Evolutionary conservation across 2,329 filamentous ascomycete species (phyloP), one percentile per base, ranked within the genome.

Genomic region (Talaromyces sp.): DNA sequence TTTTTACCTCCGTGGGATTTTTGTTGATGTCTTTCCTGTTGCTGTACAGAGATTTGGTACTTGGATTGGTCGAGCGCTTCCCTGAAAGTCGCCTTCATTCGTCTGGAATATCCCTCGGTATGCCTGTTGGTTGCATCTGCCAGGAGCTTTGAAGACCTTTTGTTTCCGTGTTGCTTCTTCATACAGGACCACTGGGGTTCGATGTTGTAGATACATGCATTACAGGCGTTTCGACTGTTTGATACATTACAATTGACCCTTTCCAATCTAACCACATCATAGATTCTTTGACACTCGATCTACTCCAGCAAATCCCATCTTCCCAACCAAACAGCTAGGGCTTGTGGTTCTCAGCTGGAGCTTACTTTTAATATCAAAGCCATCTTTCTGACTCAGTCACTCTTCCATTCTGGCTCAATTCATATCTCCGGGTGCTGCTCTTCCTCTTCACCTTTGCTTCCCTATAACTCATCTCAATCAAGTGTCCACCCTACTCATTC

Each of bases 171-270:
- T 63, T 63, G 52, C 42, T 63, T 60, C 42, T 63, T 60, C 62
- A 52, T 63, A 60, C 62, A 55, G 57, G 58, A 63, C 33, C 35
- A 28, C 54, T 44, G 61, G 39, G 57, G 57, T 60, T 59, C 44
- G 58, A 63, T 60, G 58, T 63, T 63, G 62, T 63, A 63, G 62
- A 63, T 63, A 63, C 56, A 60, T 63, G 62, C 62, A 63, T 63
- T 63, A 60, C 58, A 63, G 62, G 62, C 62, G 62, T 63, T 63
- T 48, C 31, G 48, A 40, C 60, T 64, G 52, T 66, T 60, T 62
- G 54, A 42, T 40, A 56, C 54, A 56, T 57, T 39, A 57, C 54
- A 57, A 57, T 57, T 42, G 54, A 57, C 35, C 40, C 54, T 39
- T 57, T 57, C 54, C 35, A 50, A 57, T 31, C 35, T 57, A 25